A percentile compares a stretch with the other conserved stretches of the same genome.
Conservation (phyloP, 352 stramenopile genomes). For the Globisporangium solare region DNA sequence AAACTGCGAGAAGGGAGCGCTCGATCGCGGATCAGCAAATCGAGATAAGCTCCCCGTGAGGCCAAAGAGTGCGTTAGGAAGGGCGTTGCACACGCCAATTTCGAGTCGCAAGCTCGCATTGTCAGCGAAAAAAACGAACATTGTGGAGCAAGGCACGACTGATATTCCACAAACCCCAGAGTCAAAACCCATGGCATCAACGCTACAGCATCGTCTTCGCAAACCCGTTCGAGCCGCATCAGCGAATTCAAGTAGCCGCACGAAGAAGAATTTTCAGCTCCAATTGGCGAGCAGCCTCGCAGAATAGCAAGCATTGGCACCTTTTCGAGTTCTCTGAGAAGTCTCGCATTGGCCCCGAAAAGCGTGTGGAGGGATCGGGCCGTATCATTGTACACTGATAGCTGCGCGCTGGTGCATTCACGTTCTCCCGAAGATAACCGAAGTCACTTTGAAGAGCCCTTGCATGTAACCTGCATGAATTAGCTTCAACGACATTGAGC, state of each 20-base stretch:
- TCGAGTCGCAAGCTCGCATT: conserved; percentile 8
- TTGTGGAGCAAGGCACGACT: background rate
- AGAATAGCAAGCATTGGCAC: conserved; percentile 2
- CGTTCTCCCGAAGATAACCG: conserved; percentile 8
- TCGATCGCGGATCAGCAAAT: background rate
- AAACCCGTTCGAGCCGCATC: conserved; percentile 2
- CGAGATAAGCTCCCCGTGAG: conserved; percentile 3
- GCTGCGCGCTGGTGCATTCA: conserved; percentile 13
- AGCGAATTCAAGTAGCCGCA: background rate
- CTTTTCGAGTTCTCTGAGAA: conserved; percentile 30
- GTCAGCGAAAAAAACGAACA: background rate
- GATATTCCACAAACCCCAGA: too few species aligned
- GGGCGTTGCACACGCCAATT: conserved; percentile 7
- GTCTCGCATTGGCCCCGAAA: conserved; percentile 21
- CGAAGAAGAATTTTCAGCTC: background rate
- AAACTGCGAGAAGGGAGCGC: too few species aligned
- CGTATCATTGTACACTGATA: conserved; percentile 23
- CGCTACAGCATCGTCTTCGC: too few species aligned
- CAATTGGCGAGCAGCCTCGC: background rate
- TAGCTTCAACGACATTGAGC: too few species aligned
- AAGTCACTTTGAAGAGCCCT: too few species aligned
- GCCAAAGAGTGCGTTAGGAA: conserved; percentile 27
- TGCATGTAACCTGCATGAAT: too few species aligned
- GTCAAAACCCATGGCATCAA: too few species aligned
- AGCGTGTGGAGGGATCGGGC: background rate